A percentile compares a stretch with the other conserved stretches of the same genome.
Evolutionary conservation across 768 basidiomycete species (phyloP).

Genomic region (Lyophyllum semitale): DNA sequence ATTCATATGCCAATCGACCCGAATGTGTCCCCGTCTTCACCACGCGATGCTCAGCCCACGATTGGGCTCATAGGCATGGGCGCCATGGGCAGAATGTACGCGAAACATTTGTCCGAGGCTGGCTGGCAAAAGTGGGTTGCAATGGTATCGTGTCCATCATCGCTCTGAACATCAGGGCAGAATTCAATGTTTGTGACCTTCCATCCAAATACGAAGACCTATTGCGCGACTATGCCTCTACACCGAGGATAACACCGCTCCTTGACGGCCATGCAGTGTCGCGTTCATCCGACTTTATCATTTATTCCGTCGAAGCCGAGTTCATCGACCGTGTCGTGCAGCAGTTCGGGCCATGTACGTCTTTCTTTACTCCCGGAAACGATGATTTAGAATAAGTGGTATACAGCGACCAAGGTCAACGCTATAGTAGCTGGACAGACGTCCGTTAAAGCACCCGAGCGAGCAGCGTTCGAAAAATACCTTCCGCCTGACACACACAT

Average conservation of each 20-base stretch:
- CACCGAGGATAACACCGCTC: slow-evolving; percentile 66
- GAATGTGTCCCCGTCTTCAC: slow-evolving; percentile 33
- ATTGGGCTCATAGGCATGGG: slow-evolving; percentile 98
- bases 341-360: slow-evolving; percentile 90
- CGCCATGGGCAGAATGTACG: slow-evolving; percentile 96
- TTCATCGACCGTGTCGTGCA: slow-evolving; percentile 81
- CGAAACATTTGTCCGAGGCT: slow-evolving; percentile 70
- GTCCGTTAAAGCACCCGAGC: slow-evolving; percentile 95
- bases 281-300: slow-evolving; percentile 87
- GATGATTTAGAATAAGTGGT: slow-evolving; percentile 3
- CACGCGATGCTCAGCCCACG: slow-evolving; percentile 55
- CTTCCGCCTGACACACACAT: slow-evolving; percentile 88
- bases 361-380: neutral
- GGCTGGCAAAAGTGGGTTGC: slow-evolving; percentile 81
- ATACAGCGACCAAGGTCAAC: slow-evolving; percentile 83
- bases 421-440: slow-evolving; percentile 96
- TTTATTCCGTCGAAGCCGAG: slow-evolving; percentile 95
- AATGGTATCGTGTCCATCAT: slow-evolving; percentile 1
- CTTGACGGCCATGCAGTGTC: slow-evolving; percentile 87
- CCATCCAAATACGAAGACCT: slow-evolving; percentile 73
- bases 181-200: slow-evolving; percentile 25
- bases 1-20: slow-evolving; percentile 28
- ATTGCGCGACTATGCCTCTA: slow-evolving; percentile 50
- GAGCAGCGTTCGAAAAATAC: slow-evolving; percentile 82
- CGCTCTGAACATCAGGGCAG: slow-evolving; percentile 1